Conservation (phyloP, 1,284 basidiomycete genomes). For the Leccinum pachyderme region DNA sequence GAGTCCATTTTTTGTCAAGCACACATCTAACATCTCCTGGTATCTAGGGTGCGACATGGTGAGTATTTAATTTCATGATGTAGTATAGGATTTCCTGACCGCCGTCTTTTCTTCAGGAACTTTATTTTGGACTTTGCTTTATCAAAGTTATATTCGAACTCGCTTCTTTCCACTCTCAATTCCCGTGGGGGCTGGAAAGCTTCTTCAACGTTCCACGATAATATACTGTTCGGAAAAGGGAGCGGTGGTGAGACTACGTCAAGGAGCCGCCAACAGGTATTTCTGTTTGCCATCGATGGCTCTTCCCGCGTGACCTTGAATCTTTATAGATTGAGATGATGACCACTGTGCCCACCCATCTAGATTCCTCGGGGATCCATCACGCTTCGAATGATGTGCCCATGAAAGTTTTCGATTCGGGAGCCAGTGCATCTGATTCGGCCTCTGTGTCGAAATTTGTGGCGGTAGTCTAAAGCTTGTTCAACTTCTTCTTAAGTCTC, state of each 20-base stretch:
- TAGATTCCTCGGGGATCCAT: not conserved
- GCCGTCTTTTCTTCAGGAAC: not conserved
- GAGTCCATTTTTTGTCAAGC: not conserved
- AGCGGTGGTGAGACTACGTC: not conserved
- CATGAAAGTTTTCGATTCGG: constrained; percentile 5
- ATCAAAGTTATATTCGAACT: constrained; percentile 56
- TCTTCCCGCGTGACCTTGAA: not conserved
- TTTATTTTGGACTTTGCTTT: constrained; percentile 42
- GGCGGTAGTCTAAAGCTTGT: not conserved
- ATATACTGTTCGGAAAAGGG: constrained; percentile 11
- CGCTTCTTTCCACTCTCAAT: constrained; percentile 53
- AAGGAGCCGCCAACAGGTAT: constrained; percentile 8
- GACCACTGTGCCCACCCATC: constrained; percentile 1
- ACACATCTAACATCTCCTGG: not conserved
- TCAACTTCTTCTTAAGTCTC: not conserved
- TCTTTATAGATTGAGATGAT: constrained; percentile 4
- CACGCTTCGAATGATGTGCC: not conserved
- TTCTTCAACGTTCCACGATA: not conserved
- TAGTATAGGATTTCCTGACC: not conserved
- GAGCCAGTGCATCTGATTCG: not conserved
- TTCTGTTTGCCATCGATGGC: not conserved
- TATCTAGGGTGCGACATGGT: constrained; percentile 7
- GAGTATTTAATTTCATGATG: not conserved
- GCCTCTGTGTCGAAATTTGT: not conserved
- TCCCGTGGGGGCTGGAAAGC: constrained; percentile 35